Evolutionary conservation across 768 basidiomycete genomes (phyloP).

Genomic region (Mycena floridula): DNA sequence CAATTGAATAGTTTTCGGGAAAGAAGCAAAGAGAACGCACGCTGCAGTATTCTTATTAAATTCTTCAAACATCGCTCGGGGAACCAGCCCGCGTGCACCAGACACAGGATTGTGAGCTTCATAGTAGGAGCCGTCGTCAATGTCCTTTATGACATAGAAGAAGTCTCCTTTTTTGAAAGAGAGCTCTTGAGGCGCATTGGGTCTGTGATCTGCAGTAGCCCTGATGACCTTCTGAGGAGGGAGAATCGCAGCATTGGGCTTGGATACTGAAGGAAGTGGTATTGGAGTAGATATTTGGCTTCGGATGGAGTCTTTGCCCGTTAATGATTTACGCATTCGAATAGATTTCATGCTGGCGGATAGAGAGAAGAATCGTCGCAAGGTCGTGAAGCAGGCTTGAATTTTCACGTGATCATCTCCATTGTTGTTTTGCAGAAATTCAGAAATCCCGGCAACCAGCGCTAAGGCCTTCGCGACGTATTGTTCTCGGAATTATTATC

Average conservation of each 20-base stretch:
- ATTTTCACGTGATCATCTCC: no score
- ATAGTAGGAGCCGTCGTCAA: conserved; percentile 65
- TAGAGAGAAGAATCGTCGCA: no score
- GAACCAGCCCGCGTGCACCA: conserved; percentile 88
- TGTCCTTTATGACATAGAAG: conserved; percentile 88
- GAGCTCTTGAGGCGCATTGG: conserved; percentile 77
- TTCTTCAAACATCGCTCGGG: conserved; percentile 83
- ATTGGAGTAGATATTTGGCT: conserved; percentile 68
- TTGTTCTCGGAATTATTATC: no score
- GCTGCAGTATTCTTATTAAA: conserved; percentile 66
- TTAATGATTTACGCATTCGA: conserved; percentile 77
- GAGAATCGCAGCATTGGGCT: conserved; percentile 60
- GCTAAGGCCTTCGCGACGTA: no score
- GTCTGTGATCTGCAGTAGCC: conserved; percentile 60
- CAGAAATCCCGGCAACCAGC: no score
- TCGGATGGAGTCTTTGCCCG: conserved; percentile 50
- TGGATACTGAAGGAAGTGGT: conserved; percentile 61
- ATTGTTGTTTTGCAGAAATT: no score
- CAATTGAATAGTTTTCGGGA: conserved; percentile 7
- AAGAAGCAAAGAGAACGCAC: conserved; percentile 34
- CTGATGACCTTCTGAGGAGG: conserved; percentile 96
- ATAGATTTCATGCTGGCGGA: conserved; percentile 65
- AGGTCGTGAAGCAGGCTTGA: no score
- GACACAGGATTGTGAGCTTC: conserved; percentile 93
- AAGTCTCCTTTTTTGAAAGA: conserved; percentile 94